Conservation (phyloP, 495 filamentous ascomycete species). For the Penicillium antarcticum region DNA sequence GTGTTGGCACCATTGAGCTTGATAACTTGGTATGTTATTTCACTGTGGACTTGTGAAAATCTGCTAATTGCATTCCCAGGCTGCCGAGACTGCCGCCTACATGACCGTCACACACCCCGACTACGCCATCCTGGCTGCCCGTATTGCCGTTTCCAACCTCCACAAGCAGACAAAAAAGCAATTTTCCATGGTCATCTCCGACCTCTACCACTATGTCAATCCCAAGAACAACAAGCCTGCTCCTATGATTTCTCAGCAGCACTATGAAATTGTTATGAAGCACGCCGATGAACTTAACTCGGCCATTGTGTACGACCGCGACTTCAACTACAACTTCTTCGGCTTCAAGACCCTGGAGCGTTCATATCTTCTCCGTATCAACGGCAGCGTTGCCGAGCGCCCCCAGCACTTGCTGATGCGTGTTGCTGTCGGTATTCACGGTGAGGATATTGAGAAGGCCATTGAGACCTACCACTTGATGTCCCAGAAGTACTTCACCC, state of each 20-base stretch:
- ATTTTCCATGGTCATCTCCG: constrained; percentile 88
- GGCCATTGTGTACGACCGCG: constrained; percentile 96
- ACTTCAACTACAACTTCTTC: constrained; percentile 99
- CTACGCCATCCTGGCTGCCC: constrained; percentile 97
- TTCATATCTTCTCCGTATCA: constrained; percentile 89
- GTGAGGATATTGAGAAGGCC: constrained; percentile 86
- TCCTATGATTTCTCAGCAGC: constrained; percentile 89
- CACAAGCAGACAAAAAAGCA: constrained; percentile 99
- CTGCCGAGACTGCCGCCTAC: constrained; percentile 97
- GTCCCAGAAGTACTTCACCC: constrained; percentile 97
- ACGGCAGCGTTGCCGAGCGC: constrained; percentile 91
- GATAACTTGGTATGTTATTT: constrained; percentile 85
- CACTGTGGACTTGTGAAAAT: background rate
- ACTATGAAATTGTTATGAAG: constrained; percentile 88
- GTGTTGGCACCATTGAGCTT: constrained; percentile 91
- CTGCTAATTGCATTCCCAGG: constrained; percentile 50
- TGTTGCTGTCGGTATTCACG: constrained; percentile 94
- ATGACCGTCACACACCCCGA: constrained; percentile 99
- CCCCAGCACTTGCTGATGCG: constrained; percentile 99
- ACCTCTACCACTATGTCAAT: constrained; percentile 95
- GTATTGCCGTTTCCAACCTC: constrained; percentile 97
- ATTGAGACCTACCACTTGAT: constrained; percentile 98
- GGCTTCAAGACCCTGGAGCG: constrained; percentile 99
- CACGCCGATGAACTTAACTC: constrained; percentile 96
- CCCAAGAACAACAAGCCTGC: constrained; percentile 81